phyloP scores from a whole-genome alignment of 116 monocot species.

The Cymodocea nodosa region DNA sequence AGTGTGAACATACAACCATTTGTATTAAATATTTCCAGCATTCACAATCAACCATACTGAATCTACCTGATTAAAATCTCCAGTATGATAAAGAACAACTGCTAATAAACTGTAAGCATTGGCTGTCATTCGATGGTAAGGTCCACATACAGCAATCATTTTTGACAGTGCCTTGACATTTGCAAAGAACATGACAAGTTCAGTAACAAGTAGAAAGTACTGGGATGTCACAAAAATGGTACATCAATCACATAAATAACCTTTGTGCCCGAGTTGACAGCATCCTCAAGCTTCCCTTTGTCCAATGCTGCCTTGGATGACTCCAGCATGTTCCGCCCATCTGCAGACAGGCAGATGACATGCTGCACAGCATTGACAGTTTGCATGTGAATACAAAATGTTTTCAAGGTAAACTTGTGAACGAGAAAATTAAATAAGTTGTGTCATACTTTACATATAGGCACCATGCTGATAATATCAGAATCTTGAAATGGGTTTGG shows the following conservation, averaged over 20 bases:
- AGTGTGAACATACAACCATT: not conserved
- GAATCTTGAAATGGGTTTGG: constrained; percentile 61
- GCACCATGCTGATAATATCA: constrained; percentile 77
- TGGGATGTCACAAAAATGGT: not conserved
- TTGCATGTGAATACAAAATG: not conserved
- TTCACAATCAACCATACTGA: constrained; percentile 1
- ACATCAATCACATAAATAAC: constrained; percentile 11
- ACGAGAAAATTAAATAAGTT: not conserved
- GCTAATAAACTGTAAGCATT: constrained; percentile 89
- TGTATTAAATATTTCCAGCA: not conserved
- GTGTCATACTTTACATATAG: constrained; percentile 66
- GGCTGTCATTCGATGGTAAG: constrained; percentile 89
- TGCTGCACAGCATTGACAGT: constrained; percentile 33
- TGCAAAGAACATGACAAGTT: not conserved
- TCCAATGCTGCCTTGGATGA: constrained; percentile 81
- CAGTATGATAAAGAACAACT: constrained; percentile 91
- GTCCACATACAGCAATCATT: constrained; percentile 87
- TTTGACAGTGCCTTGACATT: constrained; percentile 54
- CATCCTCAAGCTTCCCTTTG: constrained; percentile 93
- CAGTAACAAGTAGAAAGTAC: not conserved
- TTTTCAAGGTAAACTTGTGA: no score
- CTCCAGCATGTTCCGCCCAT: constrained; percentile 81
- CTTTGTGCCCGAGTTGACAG: constrained; percentile 77
- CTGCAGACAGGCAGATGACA: constrained; percentile 64
- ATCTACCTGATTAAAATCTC: constrained; percentile 87